A percentile compares a stretch with the other conserved stretches of the same genome.
Evolutionary conservation across 352 stramenopile species (phyloP).

Genomic region (Achlya hypogyna): DNA sequence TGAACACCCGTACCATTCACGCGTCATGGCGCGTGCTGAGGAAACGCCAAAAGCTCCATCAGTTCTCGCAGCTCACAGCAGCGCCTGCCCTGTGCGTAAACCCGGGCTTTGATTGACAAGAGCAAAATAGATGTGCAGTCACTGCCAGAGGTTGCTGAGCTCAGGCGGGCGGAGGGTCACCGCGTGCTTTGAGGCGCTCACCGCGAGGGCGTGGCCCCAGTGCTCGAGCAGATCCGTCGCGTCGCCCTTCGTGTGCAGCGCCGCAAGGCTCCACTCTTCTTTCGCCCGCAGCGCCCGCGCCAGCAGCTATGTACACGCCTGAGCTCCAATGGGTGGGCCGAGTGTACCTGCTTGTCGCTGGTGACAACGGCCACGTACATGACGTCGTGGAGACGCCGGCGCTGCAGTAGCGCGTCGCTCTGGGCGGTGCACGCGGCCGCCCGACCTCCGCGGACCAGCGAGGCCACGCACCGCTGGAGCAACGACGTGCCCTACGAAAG

Average conservation of each 20-base stretch:
- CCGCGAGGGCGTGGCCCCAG: not conserved
- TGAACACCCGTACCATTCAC: too few relatives aligned
- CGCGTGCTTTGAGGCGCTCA: not conserved
- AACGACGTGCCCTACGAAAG: slow-evolving; percentile 38
- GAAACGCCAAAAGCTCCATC: too few relatives aligned
- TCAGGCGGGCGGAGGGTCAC: not conserved
- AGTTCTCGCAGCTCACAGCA: too few relatives aligned
- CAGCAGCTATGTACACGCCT: slow-evolving; percentile 17
- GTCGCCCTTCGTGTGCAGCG: slow-evolving; percentile 24
- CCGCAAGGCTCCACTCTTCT: slow-evolving; percentile 22
- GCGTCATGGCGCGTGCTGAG: too few relatives aligned
- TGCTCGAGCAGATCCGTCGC: not conserved
- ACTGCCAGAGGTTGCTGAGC: not conserved
- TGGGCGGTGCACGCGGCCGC: slow-evolving; percentile 18
- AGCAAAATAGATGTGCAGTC: not conserved
- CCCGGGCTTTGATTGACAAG: too few relatives aligned
- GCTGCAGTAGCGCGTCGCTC: slow-evolving; percentile 20
- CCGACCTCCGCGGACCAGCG: slow-evolving; percentile 31
- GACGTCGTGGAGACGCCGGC: slow-evolving; percentile 31
- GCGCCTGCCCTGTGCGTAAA: too few relatives aligned
- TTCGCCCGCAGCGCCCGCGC: slow-evolving; percentile 25
- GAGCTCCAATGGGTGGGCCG: not conserved
- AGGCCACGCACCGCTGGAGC: slow-evolving; percentile 44
- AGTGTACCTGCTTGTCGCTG: slow-evolving; percentile 33
- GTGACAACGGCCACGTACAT: slow-evolving; percentile 45